Evolutionary conservation across 495 filamentous ascomycete genomes (phyloP).

Genomic region (Clavariopsis aquatica): DNA sequence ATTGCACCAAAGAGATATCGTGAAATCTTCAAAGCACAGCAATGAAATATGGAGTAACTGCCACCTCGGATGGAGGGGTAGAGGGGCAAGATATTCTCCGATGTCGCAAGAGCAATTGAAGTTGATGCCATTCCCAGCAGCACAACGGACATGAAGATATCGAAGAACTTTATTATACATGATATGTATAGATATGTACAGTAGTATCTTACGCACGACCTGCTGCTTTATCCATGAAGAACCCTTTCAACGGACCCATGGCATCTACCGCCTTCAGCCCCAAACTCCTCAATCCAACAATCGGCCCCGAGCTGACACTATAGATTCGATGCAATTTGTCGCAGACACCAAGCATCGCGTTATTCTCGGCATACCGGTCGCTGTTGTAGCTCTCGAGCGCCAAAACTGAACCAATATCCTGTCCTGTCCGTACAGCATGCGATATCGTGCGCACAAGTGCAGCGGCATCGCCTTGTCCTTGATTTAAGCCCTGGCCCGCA

Average conservation of each 20-base stretch:
- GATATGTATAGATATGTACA: slow-evolving; percentile 6
- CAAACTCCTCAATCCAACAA: slow-evolving; percentile 73
- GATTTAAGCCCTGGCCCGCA: slow-evolving; percentile 92
- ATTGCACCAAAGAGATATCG: background rate
- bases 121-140: background rate
- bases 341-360: slow-evolving; percentile 81
- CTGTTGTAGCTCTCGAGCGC: slow-evolving; percentile 75
- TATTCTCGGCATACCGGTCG: slow-evolving; percentile 78
- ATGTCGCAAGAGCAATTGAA: slow-evolving; percentile 6
- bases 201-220: slow-evolving; percentile 46
- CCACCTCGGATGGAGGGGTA: slow-evolving; percentile 6
- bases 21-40: background rate
- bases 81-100: slow-evolving; percentile 2
- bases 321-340: slow-evolving; percentile 96
- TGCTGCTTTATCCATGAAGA: slow-evolving; percentile 88
- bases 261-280: slow-evolving; percentile 77
- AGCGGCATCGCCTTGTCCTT: slow-evolving; percentile 84
- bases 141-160: background rate
- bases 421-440: slow-evolving; percentile 75
- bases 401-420: slow-evolving; percentile 69
- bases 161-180: background rate
- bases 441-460: slow-evolving; percentile 71
- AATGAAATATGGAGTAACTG: background rate
- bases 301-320: slow-evolving; percentile 67
- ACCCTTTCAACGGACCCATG: slow-evolving; percentile 75